Percentiles rank a stretch among this genome's conserved stretches.
These are phyloP conservation scores for Lepidium sativum DNA, from an alignment of 345 rosid species.

Conservation along the genomic window DNA sequence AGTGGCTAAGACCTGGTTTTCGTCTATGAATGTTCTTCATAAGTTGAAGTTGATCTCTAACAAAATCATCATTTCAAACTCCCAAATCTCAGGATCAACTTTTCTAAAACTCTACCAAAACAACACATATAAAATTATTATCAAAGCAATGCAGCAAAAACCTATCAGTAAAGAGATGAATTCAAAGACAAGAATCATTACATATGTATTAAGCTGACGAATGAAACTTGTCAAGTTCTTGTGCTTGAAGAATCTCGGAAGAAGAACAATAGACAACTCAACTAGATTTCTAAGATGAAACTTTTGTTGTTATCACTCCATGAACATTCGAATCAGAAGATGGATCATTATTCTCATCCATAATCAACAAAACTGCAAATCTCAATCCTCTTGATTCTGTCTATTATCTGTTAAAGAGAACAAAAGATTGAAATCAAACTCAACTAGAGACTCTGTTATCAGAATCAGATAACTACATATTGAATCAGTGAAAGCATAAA, in stretches of 20 bases:
- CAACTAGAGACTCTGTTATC: background rate
- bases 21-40: constrained; percentile 86
- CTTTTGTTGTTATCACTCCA: constrained; percentile 67
- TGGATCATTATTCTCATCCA: constrained; percentile 73
- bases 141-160: background rate
- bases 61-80: constrained; percentile 82
- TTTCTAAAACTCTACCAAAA: constrained; percentile 71
- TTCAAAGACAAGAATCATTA: constrained; percentile 21
- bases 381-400: background rate
- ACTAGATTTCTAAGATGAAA: constrained; percentile 67
- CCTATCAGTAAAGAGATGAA: background rate
- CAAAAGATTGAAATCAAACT: background rate
- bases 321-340: constrained; percentile 59
- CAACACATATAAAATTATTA: background rate
- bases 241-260: constrained; percentile 87
- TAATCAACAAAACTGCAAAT: constrained; percentile 9
- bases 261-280: constrained; percentile 60
- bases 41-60: constrained; percentile 60
- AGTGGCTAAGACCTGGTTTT: constrained; percentile 90
- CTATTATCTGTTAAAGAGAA: background rate
- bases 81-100: constrained; percentile 83
- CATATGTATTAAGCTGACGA: constrained; percentile 95
- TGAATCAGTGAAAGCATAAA: background rate
- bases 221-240: constrained; percentile 90
- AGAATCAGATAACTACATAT: background rate